Conservation (phyloP, 2,329 filamentous ascomycete genomes). For the Parastagonospora nodorum region DNA sequence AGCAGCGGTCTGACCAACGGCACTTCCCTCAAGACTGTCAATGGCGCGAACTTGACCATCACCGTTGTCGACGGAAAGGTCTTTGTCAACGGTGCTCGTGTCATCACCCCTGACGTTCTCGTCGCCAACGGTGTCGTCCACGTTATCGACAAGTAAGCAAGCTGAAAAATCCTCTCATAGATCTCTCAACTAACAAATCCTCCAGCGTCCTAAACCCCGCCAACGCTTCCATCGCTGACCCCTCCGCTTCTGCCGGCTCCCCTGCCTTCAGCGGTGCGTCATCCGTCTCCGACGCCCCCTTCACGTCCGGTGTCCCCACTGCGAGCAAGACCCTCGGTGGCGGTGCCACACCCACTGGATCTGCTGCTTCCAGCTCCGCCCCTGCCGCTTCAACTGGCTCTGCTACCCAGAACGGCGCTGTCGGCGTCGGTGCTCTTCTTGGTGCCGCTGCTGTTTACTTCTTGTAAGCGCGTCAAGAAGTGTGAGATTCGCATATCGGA, state of each 20-base stretch:
- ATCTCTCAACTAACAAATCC: neutral
- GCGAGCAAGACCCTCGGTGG: constrained; percentile 51
- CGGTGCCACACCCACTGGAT: constrained; percentile 28
- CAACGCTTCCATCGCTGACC: constrained; percentile 52
- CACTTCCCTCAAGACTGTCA: constrained; percentile 42
- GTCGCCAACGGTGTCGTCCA: constrained; percentile 55
- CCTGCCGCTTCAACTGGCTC: constrained; percentile 20
- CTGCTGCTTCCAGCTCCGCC: constrained; percentile 30
- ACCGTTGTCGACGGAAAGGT: constrained; percentile 42
- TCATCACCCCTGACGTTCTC: constrained; percentile 50
- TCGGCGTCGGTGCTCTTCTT: constrained; percentile 55
- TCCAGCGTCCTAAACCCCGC: constrained; percentile 59
- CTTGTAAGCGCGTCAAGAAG: constrained; percentile 12
- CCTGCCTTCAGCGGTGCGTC: constrained; percentile 53
- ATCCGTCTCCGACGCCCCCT: constrained; percentile 48
- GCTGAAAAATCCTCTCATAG: neutral
- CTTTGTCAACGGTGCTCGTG: constrained; percentile 52
- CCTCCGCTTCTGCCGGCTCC: constrained; percentile 52
- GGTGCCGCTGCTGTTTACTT: constrained; percentile 50
- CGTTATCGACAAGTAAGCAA: constrained; percentile 55
- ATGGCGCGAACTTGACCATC: constrained; percentile 48
- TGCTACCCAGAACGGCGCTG: constrained; percentile 45
- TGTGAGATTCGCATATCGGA: too few relatives aligned
- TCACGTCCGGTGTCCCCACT: constrained; percentile 59
- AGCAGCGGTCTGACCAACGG: constrained; percentile 52